These are phyloP conservation scores for Penicillium corylophilum DNA, from an alignment of 2,329 filamentous ascomycete genomes.

Conservation along the genomic window DNA sequence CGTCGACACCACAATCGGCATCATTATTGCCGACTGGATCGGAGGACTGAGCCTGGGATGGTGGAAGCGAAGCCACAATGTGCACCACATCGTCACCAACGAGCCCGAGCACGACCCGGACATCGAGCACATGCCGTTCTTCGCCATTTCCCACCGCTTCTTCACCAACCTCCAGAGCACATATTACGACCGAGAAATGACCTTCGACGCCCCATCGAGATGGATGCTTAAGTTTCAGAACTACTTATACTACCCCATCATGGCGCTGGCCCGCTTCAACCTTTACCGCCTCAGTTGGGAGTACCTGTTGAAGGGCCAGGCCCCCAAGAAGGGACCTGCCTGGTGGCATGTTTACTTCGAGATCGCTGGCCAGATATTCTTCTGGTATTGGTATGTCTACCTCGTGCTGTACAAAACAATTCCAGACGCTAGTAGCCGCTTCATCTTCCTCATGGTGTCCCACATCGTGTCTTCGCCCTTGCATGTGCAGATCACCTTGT, in stretches of 20 bases:
- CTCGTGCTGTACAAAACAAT: conserved; percentile 71
- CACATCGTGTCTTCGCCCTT: conserved; percentile 78
- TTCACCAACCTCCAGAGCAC: conserved; percentile 71
- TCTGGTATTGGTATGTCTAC: conserved; percentile 87
- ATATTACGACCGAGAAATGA: conserved; percentile 79
- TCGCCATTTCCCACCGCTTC: conserved; percentile 81
- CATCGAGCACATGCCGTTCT: conserved; percentile 86
- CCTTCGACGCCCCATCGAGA: conserved; percentile 72
- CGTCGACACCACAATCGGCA: conserved; percentile 79
- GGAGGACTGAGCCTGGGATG: conserved; percentile 89
- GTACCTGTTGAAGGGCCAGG: conserved; percentile 68
- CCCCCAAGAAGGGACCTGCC: conserved; percentile 71
- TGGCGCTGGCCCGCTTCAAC: conserved; percentile 82
- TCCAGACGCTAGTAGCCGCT: conserved; percentile 65
- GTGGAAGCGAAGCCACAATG: conserved; percentile 97
- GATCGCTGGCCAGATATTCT: conserved; percentile 70
- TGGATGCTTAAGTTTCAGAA: conserved; percentile 71
- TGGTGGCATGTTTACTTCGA: conserved; percentile 86
- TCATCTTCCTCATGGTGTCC: conserved; percentile 74
- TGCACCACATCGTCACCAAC: conserved; percentile 96
- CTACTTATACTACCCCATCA: conserved; percentile 78
- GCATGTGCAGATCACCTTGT: conserved; percentile 87
- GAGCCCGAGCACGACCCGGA: conserved; percentile 93
- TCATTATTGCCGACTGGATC: conserved; percentile 83
- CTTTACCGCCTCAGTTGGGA: conserved; percentile 80